Conservation (phyloP, 495 filamentous ascomycete species). For the Penicillium salamii region DNA sequence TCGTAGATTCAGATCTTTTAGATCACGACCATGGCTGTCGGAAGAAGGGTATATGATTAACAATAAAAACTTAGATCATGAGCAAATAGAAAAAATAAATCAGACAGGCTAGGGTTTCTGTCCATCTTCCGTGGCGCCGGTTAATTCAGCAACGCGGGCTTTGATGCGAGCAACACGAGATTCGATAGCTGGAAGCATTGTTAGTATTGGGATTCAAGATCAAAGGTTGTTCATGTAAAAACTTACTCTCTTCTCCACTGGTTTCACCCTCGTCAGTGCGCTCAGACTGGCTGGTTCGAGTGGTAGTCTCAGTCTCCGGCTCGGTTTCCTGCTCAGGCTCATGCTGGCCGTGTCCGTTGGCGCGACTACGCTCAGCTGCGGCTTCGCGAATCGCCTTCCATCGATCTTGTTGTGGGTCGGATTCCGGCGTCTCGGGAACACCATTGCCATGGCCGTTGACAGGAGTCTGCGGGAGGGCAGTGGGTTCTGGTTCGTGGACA, state of each 20-base stretch:
- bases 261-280: constrained; percentile 78
- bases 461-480: constrained; percentile 15
- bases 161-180: constrained; percentile 96
- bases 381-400: constrained; percentile 97
- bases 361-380: constrained; percentile 65
- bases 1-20: background rate
- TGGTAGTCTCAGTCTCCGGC: constrained; percentile 37
- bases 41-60: constrained; percentile 13
- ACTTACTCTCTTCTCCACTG: constrained; percentile 94
- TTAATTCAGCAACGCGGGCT: constrained; percentile 91
- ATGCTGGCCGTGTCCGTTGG: constrained; percentile 51
- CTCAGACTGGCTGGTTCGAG: constrained; percentile 42
- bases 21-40: constrained; percentile 15
- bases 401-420: constrained; percentile 56
- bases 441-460: constrained; percentile 25
- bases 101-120: constrained; percentile 7
- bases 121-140: constrained; percentile 65
- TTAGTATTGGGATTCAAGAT: constrained; percentile 14
- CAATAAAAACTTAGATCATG: constrained; percentile 7
- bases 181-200: constrained; percentile 71
- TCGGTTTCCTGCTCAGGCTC: constrained; percentile 56
- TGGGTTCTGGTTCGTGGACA: constrained; percentile 20
- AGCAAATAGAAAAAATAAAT: background rate
- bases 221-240: no score
- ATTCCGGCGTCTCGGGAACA: no score